Percentiles rank a stretch among this genome's conserved stretches.
These are phyloP conservation scores for Aegilops tauschii DNA, from an alignment of 176 grass and related monocot genomes.

Conservation along the genomic window DNA sequence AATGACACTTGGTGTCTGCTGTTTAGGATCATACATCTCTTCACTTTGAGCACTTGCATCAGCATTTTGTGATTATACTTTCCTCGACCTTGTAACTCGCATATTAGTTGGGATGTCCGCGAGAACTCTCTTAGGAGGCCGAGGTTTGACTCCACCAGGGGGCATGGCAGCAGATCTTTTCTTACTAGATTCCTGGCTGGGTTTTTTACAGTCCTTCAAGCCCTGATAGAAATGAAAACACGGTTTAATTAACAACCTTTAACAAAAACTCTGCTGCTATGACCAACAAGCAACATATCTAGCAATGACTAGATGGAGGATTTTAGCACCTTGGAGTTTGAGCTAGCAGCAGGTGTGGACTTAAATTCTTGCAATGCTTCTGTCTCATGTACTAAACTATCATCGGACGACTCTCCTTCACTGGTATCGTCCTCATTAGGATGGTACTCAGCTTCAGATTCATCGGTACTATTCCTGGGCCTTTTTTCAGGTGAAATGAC, in stretches of 20 bases:
- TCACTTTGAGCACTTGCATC: neutral
- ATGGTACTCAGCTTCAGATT: neutral
- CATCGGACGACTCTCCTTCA: neutral
- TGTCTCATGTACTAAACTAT: no score
- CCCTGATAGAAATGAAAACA: neutral
- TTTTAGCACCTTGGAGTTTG: neutral
- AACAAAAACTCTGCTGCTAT: neutral
- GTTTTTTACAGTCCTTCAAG: no score
- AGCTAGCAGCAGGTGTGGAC: neutral
- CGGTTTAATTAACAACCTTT: neutral
- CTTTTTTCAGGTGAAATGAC: neutral
- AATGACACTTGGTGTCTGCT: neutral
- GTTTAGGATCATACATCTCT: no score
- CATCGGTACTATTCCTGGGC: neutral
- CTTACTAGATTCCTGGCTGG: neutral
- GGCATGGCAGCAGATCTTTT: neutral
- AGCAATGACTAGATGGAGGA: neutral
- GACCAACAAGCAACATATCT: neutral
- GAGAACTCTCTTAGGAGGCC: neutral
- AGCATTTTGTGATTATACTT: neutral
- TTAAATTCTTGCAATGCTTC: no score
- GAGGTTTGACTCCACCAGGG: neutral
- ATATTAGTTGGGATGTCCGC: neutral
- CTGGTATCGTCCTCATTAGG: neutral
- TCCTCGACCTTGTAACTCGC: neutral